Percentiles rank a stretch among this genome's conserved stretches.
phyloP scores from a whole-genome alignment of 202 grass and related monocot species.

The Brachypodium distachyon region DNA sequence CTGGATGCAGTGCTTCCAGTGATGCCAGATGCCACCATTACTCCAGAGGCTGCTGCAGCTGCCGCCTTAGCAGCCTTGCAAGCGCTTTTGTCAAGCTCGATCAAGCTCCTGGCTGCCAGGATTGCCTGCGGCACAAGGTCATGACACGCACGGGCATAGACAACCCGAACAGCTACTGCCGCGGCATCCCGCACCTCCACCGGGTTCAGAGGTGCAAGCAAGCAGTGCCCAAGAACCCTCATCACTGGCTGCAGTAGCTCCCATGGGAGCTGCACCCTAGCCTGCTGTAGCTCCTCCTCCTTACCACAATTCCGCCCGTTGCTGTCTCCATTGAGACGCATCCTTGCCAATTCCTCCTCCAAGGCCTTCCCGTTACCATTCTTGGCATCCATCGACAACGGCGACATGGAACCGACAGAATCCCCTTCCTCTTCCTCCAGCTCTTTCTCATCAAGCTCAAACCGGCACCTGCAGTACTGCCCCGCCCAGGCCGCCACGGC shows the following conservation, averaged over 20 bases:
- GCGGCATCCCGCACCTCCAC: conserved; percentile 67
- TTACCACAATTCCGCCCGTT: conserved; percentile 28
- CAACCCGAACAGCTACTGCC: conserved; percentile 51
- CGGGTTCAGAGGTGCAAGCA: conserved; percentile 74
- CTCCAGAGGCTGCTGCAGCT: background rate
- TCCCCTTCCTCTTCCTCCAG: conserved; percentile 19
- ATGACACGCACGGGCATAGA: conserved; percentile 81
- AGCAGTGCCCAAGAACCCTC: conserved; percentile 87
- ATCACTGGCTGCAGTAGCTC: conserved; percentile 86
- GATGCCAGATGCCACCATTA: conserved; percentile 5
- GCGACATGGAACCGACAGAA: conserved; percentile 30
- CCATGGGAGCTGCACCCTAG: conserved; percentile 78
- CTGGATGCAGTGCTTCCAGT: conserved; percentile 51
- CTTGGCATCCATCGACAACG: conserved; percentile 20
- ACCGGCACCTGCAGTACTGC: conserved; percentile 83
- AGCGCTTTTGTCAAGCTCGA: conserved; percentile 85
- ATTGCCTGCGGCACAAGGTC: conserved; percentile 88
- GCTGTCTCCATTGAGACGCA: conserved; percentile 31
- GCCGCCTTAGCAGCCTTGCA: conserved; percentile 39
- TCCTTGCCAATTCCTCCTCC: conserved; percentile 37
- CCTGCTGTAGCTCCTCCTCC: conserved; percentile 21
- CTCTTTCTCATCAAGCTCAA: conserved; percentile 62
- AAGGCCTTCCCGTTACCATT: conserved; percentile 36
- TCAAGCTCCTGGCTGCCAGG: conserved; percentile 82
- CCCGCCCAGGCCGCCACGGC: conserved; percentile 58